These are phyloP conservation scores for Suillus alpinus DNA, from an alignment of 768 basidiomycete genomes.

Conservation along the genomic window DNA sequence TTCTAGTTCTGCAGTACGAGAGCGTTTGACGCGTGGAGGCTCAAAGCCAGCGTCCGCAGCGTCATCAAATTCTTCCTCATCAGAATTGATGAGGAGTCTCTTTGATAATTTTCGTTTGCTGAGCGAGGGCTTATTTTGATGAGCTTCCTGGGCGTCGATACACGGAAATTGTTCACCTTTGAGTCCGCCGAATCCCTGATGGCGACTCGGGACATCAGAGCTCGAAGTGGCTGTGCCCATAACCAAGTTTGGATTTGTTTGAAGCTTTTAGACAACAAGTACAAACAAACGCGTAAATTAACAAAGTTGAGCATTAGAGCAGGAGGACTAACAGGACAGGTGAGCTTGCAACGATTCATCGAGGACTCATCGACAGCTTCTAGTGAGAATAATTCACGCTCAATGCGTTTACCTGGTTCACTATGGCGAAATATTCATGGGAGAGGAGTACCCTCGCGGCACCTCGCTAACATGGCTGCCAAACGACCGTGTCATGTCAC, in stretches of 20 bases:
- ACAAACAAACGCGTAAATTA: constrained; percentile 19
- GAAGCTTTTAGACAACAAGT: constrained; percentile 10
- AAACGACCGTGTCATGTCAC: constrained; percentile 30
- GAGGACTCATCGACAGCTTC: not conserved
- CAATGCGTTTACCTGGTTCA: constrained; percentile 18
- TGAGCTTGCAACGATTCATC: not conserved
- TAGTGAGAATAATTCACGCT: not conserved
- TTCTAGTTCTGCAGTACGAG: constrained; percentile 27
- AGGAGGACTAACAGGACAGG: not conserved
- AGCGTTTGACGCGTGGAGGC: constrained; percentile 21
- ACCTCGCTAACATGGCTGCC: constrained; percentile 13
- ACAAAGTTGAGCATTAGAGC: not conserved
- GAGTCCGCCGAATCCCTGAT: constrained; percentile 7
- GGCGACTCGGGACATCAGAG: constrained; percentile 3
- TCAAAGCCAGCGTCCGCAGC: constrained; percentile 63
- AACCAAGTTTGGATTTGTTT: constrained; percentile 5
- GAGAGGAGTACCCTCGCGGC: constrained; percentile 6
- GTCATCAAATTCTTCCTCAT: constrained; percentile 30
- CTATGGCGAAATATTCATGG: not conserved
- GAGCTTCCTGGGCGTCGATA: not conserved
- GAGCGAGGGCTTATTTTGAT: constrained; percentile 17
- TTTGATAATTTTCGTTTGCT: constrained; percentile 21
- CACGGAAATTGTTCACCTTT: constrained; percentile 19
- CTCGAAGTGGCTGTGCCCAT: constrained; percentile 9
- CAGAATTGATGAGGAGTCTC: constrained; percentile 34